Evolutionary conservation across 345 rosid species (phyloP).

Genomic region (Bruguiera parviflora): DNA sequence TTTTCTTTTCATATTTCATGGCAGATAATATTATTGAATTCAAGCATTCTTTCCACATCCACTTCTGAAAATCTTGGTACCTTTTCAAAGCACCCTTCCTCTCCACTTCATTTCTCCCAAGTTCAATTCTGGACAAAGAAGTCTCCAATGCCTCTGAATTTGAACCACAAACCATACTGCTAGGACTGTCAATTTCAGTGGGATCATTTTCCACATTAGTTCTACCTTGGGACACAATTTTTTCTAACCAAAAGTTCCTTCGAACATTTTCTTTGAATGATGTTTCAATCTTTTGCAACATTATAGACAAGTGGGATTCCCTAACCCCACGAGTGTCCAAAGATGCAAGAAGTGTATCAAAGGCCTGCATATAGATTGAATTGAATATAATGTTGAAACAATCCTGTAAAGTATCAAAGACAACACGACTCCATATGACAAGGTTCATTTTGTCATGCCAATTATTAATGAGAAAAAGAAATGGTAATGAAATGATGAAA

Average conservation of each 20-base stretch:
- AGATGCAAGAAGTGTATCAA: slow-evolving; percentile 75
- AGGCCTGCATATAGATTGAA: slow-evolving; percentile 49
- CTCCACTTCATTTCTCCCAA: slow-evolving; percentile 66
- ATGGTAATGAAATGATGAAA: no score
- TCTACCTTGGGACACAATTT: slow-evolving; percentile 28
- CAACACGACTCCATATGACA: background rate
- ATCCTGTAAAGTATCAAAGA: background rate
- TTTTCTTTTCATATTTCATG: slow-evolving; percentile 54
- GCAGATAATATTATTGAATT: slow-evolving; percentile 45
- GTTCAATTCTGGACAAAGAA: slow-evolving; percentile 67
- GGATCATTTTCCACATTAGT: slow-evolving; percentile 35
- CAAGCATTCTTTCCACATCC: slow-evolving; percentile 76
- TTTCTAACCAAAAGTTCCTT: slow-evolving; percentile 32
- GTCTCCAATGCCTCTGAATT: slow-evolving; percentile 43
- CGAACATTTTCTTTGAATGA: slow-evolving; percentile 65
- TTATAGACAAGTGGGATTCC: slow-evolving; percentile 90
- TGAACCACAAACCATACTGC: slow-evolving; percentile 55
- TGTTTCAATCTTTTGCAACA: slow-evolving; percentile 76
- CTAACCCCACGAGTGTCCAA: slow-evolving; percentile 87
- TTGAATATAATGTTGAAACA: background rate
- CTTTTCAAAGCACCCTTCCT: slow-evolving; percentile 60
- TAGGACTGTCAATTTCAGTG: slow-evolving; percentile 52
- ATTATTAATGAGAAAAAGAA: no score
- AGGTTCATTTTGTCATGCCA: background rate
- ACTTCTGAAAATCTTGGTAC: slow-evolving; percentile 70